These are phyloP conservation scores for Plectosphaerella sp. DNA, from an alignment of 2,329 filamentous ascomycete genomes.

Conservation along the genomic window DNA sequence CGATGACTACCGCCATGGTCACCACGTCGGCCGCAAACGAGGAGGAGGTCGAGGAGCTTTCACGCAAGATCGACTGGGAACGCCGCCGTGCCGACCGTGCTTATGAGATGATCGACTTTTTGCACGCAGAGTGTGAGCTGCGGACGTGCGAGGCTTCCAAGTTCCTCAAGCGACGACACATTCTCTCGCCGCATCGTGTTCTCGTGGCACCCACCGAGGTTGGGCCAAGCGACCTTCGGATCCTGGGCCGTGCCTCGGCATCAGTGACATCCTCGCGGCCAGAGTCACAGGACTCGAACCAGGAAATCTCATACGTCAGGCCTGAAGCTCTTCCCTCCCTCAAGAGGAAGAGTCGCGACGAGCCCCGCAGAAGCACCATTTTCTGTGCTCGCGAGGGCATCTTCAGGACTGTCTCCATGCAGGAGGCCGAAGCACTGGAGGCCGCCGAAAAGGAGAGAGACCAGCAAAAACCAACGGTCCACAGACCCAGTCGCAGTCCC, in stretches of 20 bases:
- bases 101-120: constrained; percentile 69
- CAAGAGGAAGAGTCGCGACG: constrained; percentile 25
- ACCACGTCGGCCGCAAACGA: constrained; percentile 51
- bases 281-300: not conserved
- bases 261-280: not conserved
- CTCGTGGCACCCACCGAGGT: constrained; percentile 28
- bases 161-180: constrained; percentile 23
- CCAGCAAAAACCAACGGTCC: not conserved
- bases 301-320: constrained; percentile 10
- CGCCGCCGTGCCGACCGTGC: constrained; percentile 63
- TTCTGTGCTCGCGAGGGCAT: constrained; percentile 60
- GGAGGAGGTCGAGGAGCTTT: constrained; percentile 54
- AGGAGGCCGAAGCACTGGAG: constrained; percentile 42
- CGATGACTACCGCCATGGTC: constrained; percentile 45
- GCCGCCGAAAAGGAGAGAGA: constrained; percentile 20
- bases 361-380: constrained; percentile 45
- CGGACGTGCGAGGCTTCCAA: constrained; percentile 60
- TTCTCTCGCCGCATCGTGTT: constrained; percentile 28
- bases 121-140: constrained; percentile 70
- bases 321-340: constrained; percentile 12
- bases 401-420: constrained; percentile 55
- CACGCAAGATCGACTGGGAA: constrained; percentile 50
- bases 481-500: not conserved
- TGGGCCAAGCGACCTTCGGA: constrained; percentile 36
- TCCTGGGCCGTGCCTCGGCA: constrained; percentile 24